These are phyloP conservation scores for Punica granatum DNA, from an alignment of 345 rosid species.

Conservation along the genomic window DNA sequence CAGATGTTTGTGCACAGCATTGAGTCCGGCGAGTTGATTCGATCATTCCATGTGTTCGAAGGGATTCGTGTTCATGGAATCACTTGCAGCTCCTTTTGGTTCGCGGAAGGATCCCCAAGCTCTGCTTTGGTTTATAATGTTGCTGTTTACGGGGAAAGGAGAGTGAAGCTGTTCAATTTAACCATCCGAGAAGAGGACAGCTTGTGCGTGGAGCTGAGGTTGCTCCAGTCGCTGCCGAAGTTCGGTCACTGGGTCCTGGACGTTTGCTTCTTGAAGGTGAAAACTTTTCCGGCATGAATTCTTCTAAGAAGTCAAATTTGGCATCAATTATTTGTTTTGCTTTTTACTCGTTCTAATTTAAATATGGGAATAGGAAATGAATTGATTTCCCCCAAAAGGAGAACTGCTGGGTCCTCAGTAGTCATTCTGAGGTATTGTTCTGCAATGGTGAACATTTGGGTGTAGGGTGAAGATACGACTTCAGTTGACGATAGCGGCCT, in stretches of 20 bases:
- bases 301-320: neutral
- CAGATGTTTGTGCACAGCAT: slow-evolving; percentile 57
- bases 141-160: slow-evolving; percentile 65
- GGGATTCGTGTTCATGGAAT: slow-evolving; percentile 91
- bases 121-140: slow-evolving; percentile 25
- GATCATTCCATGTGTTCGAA: slow-evolving; percentile 65
- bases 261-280: slow-evolving; percentile 64
- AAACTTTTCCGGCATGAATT: neutral
- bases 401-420: neutral
- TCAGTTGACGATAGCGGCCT: slow-evolving; percentile 24
- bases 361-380: neutral
- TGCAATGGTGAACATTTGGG: slow-evolving; percentile 7
- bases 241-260: slow-evolving; percentile 77
- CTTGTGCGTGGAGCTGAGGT: slow-evolving; percentile 27
- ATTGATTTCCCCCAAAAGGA: neutral
- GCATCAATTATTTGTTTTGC: neutral
- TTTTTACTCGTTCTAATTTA: neutral
- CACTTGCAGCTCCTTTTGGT: slow-evolving; percentile 20
- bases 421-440: neutral
- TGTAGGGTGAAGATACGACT: slow-evolving; percentile 26
- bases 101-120: slow-evolving; percentile 12
- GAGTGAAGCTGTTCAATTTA: slow-evolving; percentile 54
- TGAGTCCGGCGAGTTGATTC: slow-evolving; percentile 34
- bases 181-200: slow-evolving; percentile 12
- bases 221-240: slow-evolving; percentile 54